Evolutionary conservation across 768 basidiomycete genomes (phyloP), one percentile per base, ranked within the genome.

Genomic region (Dioszegia crocea): DNA sequence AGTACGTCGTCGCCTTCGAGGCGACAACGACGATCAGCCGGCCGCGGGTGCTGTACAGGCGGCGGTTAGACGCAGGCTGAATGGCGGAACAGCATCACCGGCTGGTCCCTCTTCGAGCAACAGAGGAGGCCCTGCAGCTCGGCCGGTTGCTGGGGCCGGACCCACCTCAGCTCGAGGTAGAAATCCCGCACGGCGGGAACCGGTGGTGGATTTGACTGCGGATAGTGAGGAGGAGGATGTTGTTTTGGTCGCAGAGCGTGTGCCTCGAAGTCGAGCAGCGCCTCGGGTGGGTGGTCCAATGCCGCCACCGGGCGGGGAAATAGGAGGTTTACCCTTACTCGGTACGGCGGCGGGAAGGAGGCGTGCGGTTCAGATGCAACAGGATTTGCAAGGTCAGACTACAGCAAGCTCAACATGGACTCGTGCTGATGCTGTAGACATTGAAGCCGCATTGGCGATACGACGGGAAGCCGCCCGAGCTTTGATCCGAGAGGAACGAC

Each of bases 171-270:
- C 24, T 48, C 26, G 26, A 16, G 27, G 5, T 29, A 8, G 2
- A 4, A 27, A 2, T 16, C 30, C n/a, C 3, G 4, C 29, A 3
- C 30, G 19, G n/a, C 6, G 29, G 49, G 19, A 19, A 2, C 3
- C 30, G 29, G 49, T 50, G 4, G 49, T 50, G 31, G 49, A 50
- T 38, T 31, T 50, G 8, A 50, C 49, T 9, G 49, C n/a, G n/a
- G 49, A 50, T 6, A 50, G 49, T 23, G 31, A 36, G 33, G 49
- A 50, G n/a, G 49, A 50, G 31, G 49, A 50, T 6, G 49, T 50
- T 2, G 49, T 50, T 3, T 21, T 50, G n/a, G 19, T 50, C 10
- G n/a, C 24, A 14, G 46, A n/a, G n/a, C n/a, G n/a, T n/a, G n/a
- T n/a, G n/a, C n/a, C n/a, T n/a, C 44, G 36, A 38, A n/a, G n/a